Base-by-base conservation (phyloP, 1,284 basidiomycete species). In the Trichosporon sp. region DNA sequence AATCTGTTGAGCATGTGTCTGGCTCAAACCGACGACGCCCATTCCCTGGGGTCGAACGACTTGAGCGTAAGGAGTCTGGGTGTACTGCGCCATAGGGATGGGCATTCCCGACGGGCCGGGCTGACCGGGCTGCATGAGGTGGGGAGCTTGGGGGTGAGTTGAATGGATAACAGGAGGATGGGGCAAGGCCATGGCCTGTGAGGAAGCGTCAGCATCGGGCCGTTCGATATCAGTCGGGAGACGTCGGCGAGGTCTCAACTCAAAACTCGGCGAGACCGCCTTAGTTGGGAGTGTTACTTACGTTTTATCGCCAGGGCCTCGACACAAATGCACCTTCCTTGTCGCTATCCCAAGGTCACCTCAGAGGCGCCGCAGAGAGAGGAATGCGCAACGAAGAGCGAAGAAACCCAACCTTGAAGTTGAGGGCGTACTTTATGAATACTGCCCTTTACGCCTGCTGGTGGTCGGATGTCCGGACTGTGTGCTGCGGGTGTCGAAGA, bases 141-240 rank as follows among this genome's bases (percentile, higher is more conserved):
- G 71, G 44, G 74, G 73, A 35, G 29, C 56, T 32, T 68, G 73
- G 29, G 68, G 71, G 56, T 73, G 69, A 35, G 75, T 35, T 68
- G 66, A 68, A 73, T 73, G 72, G 42, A 73, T 67, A 29, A 69
- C 62, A 65, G 75, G 77, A 53, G 79, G 79, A 74, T 80, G 80
- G 75, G 80, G 79, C 74, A 80, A 74, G 71, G 80, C 80, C 80
- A 81, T 81, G 75, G 76, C 76, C 77, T 77, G 70, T 13, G 38
- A 58, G 31, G 65, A 31, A 27, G 60, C 18, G 56, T 60, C 18
- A 60, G 56, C 56, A 60, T 31, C 56, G 56, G 29, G 15, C 29
- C 27, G 27, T 31, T 31, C 27, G 56, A 29, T 25, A 21, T 25
- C 23, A 25, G 44, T 25, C 23, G 47, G 21, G 18, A 51, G 47